These are phyloP conservation scores for Massarina eburnea DNA, from an alignment of 2,329 filamentous ascomycete genomes.

Conservation along the genomic window DNA sequence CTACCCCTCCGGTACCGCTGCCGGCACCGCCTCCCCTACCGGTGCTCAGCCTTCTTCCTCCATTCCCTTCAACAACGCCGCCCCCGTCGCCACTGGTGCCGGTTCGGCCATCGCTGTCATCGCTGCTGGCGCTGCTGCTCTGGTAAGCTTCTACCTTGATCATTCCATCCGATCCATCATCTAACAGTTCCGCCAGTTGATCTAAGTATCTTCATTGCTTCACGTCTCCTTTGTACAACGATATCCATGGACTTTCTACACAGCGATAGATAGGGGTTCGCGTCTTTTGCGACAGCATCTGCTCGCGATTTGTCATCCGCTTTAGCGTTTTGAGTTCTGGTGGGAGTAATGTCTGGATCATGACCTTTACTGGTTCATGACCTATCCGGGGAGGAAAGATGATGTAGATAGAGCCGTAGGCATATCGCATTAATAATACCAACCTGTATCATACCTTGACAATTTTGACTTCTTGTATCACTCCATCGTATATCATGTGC, in stretches of 20 bases:
- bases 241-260: slow-evolving; percentile 1
- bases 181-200: slow-evolving; percentile 4
- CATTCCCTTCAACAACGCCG: slow-evolving; percentile 32
- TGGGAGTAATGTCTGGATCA: background rate
- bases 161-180: background rate
- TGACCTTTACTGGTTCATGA: background rate
- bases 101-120: slow-evolving; percentile 31
- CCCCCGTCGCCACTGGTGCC: slow-evolving; percentile 18
- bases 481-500: no score
- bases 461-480: no score
- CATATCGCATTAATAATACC: slow-evolving; percentile 1
- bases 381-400: background rate
- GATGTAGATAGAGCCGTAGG: slow-evolving; percentile 1
- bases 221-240: slow-evolving; percentile 1
- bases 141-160: slow-evolving; percentile 18
- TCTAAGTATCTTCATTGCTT: slow-evolving; percentile 6
- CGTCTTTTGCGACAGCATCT: slow-evolving; percentile 7
- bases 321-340: background rate
- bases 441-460: background rate
- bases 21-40: slow-evolving; percentile 10
- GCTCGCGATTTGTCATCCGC: background rate
- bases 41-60: slow-evolving; percentile 6
- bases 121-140: slow-evolving; percentile 34
- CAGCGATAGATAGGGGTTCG: background rate
- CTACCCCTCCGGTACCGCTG: slow-evolving; percentile 29